These are phyloP conservation scores for Tulasnella sp. DNA, from an alignment of 768 basidiomycete species.

Conservation along the genomic window DNA sequence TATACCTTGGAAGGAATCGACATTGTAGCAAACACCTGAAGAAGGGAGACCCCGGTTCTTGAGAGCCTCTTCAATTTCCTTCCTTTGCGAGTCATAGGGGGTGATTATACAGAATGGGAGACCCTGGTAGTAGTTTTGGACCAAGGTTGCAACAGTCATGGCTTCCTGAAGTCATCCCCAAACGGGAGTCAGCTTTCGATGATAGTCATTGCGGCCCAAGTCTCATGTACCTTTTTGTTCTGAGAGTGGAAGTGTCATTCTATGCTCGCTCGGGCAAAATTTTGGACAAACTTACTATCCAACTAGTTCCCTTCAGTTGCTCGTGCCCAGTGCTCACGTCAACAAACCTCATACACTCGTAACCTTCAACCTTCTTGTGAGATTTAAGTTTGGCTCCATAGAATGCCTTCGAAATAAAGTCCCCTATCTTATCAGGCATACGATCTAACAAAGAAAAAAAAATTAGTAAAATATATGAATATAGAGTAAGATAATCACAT, in stretches of 20 bases:
- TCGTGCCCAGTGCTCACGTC: slow-evolving; percentile 38
- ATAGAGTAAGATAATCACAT: slow-evolving; percentile 35
- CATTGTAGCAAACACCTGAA: slow-evolving; percentile 56
- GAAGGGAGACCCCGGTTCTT: slow-evolving; percentile 34
- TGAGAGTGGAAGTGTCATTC: no score
- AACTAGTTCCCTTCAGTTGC: slow-evolving; percentile 30
- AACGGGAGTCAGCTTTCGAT: background rate
- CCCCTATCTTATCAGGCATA: slow-evolving; percentile 70
- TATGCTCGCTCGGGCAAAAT: background rate
- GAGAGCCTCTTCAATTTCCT: slow-evolving; percentile 42
- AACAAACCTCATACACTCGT: slow-evolving; percentile 52
- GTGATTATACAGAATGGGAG: slow-evolving; percentile 54
- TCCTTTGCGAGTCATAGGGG: slow-evolving; percentile 67
- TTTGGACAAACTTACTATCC: slow-evolving; percentile 29
- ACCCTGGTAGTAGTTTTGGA: slow-evolving; percentile 40
- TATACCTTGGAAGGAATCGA: slow-evolving; percentile 69
- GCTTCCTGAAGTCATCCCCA: slow-evolving; percentile 49
- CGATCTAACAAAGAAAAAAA: slow-evolving; percentile 43
- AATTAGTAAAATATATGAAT: slow-evolving; percentile 2
- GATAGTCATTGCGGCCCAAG: no score
- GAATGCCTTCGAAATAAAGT: slow-evolving; percentile 52
- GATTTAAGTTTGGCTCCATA: slow-evolving; percentile 54
- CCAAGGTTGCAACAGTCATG: slow-evolving; percentile 43
- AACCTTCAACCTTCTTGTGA: slow-evolving; percentile 27
- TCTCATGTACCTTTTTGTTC: no score